Base-by-base conservation (phyloP, 2,329 filamentous ascomycete genomes). In the Cordyceps militaris region DNA sequence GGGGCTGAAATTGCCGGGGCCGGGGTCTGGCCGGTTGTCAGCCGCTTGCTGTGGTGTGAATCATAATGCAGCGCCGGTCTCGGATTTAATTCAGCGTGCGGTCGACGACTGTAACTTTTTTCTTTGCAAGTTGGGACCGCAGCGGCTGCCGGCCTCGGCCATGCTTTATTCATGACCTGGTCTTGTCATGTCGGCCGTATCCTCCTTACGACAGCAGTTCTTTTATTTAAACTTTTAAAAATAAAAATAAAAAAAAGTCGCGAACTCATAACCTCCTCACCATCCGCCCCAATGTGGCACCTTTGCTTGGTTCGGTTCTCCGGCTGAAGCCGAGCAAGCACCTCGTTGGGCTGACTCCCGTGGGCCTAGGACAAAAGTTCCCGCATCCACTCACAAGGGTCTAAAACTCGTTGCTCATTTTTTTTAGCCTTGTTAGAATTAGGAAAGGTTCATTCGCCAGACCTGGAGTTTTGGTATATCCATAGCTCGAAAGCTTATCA, bases 401-500 rank as follows among this genome's bases (percentile, higher is more conserved):
- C 4, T 21, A 30, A 11, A 4, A 30, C 24, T 47, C 9, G 24
- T 5, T 19, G 24, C 44, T 30, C n/a, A n/a, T 7, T 7, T 32
- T 32, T 32, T 8, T 11, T 42, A 42, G n/a, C 38, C 4, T 19
- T 3, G n/a, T 21, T 42, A 4, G 38, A 19, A 21, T 10, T 6
- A 36, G 43, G 24, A 28, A 24, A 32, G 21, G 46, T 19, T n/a
- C 21, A 48, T 48, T 48, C 28, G n/a, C 26, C n/a, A n/a, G 5
- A 46, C 43, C 11, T n/a, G 11, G 28, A 13, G 24, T 21, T 3
- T 40, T 16, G 3, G 3, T 34, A n/a, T n/a, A n/a, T 48, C n/a
- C 11, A 11, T 3, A 24, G 10, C 13, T 19, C 26, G 32, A 19
- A 21, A 23, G 40, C 40, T 59, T 55, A 59, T 59, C 57, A 59